A percentile compares a stretch with the other conserved stretches of the same genome.
Conservation (phyloP, 108 stramenopile genomes). For the Nitzschia putrida region DNA sequence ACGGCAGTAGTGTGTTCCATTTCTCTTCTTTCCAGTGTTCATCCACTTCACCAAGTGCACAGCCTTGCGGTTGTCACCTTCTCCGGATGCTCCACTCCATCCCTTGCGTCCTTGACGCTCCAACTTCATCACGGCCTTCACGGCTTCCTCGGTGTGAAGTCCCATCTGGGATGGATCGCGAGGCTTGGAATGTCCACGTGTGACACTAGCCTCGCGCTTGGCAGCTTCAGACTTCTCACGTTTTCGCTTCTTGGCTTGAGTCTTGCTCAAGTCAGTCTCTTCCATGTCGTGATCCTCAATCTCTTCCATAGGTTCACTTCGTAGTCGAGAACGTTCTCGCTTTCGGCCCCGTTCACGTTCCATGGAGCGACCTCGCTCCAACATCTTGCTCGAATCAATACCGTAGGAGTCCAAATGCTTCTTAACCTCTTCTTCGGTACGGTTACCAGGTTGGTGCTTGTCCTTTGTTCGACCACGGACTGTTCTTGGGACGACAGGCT, state of each 20-base stretch:
- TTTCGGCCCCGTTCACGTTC: conserved; percentile 65
- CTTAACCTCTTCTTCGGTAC: conserved; percentile 59
- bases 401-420: conserved; percentile 69
- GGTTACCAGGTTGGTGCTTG: conserved; percentile 64
- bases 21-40: conserved; percentile 92
- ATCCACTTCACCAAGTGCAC: conserved; percentile 91
- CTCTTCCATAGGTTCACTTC: conserved; percentile 23
- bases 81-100: conserved; percentile 75
- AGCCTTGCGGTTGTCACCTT: conserved; percentile 86
- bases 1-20: conserved; percentile 79
- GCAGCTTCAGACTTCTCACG: conserved; percentile 59
- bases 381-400: conserved; percentile 67
- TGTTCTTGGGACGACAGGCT: conserved; percentile 66
- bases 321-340: conserved; percentile 50
- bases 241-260: conserved; percentile 67
- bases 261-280: conserved; percentile 63
- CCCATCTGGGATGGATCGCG: conserved; percentile 79
- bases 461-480: conserved; percentile 74
- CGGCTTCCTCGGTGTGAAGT: conserved; percentile 67
- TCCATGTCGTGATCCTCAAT: conserved; percentile 59
- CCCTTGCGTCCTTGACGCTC: conserved; percentile 63
- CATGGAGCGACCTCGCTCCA: conserved; percentile 70
- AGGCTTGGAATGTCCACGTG: conserved; percentile 76
- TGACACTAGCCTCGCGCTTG: conserved; percentile 61
- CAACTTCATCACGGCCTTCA: conserved; percentile 68